A percentile compares a stretch with the other conserved stretches of the same genome.
Evolutionary conservation across 768 basidiomycete species (phyloP).

Genomic region (Phanerodontia chrysosporium): DNA sequence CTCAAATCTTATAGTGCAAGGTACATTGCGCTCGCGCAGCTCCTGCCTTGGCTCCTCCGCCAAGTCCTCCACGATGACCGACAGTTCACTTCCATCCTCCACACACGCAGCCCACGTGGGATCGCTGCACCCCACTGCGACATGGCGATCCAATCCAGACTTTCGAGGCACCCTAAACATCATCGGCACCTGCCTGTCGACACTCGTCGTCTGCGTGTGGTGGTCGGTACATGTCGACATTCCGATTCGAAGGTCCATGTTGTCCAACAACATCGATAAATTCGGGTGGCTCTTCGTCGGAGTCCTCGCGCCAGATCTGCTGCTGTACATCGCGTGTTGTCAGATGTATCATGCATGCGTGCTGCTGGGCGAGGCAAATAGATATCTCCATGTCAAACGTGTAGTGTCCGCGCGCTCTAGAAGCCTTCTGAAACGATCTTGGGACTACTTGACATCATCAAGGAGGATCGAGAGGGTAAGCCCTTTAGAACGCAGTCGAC

Average conservation of each 20-base stretch:
- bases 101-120: no score
- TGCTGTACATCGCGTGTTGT: constrained; percentile 2
- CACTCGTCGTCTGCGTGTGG: constrained; percentile 14
- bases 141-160: no score
- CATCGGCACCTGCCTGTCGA: constrained; percentile 10
- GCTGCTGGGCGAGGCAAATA: neutral
- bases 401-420: neutral
- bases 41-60: no score
- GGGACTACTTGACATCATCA: no score
- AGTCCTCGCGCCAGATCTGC: constrained; percentile 9
- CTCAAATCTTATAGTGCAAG: no score
- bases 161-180: constrained; percentile 1
- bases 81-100: no score
- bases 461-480: no score
- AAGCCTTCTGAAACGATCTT: no score
- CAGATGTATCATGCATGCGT: neutral
- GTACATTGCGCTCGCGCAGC: no score
- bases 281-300: constrained; percentile 3
- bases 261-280: neutral
- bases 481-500: no score
- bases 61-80: no score
- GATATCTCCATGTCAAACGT: neutral
- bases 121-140: no score
- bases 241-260: neutral
- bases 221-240: constrained; percentile 10